phyloP scores from a whole-genome alignment of 208 protist species.

The Balamuthia mandrillaris region DNA sequence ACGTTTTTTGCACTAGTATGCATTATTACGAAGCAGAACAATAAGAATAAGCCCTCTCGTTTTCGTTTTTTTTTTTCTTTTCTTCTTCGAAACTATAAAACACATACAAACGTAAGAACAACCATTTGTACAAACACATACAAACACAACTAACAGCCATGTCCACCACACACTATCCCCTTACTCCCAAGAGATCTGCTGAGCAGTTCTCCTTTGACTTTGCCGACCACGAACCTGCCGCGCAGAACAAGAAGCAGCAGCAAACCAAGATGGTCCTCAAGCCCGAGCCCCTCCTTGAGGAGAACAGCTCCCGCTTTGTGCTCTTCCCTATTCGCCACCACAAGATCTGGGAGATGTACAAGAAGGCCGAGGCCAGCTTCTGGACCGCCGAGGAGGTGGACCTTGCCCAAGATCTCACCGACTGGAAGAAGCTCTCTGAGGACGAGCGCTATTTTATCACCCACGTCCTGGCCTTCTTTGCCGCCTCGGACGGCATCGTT shows the following conservation, averaged over 20 bases:
- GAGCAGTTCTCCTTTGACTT: too few relatives aligned
- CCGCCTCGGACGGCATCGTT: slow-evolving; percentile 97
- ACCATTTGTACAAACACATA: too few relatives aligned
- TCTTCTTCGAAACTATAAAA: too few relatives aligned
- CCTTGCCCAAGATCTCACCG: slow-evolving; percentile 85
- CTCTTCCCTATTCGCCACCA: slow-evolving; percentile 96
- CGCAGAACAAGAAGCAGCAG: background rate
- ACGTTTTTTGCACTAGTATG: too few relatives aligned
- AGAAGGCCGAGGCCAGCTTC: slow-evolving; percentile 94
- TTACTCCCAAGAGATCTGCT: too few relatives aligned
- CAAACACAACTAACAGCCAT: too few relatives aligned
- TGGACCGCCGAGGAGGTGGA: slow-evolving; percentile 99
- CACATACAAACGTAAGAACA: too few relatives aligned
- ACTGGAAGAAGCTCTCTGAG: slow-evolving; percentile 91
- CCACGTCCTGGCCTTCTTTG: slow-evolving; percentile 98
- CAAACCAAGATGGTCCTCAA: background rate
- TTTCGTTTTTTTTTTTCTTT: too few relatives aligned
- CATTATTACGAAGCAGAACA: too few relatives aligned
- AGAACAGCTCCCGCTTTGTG: slow-evolving; percentile 94
- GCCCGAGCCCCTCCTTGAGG: slow-evolving; percentile 87
- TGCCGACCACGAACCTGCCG: too few relatives aligned
- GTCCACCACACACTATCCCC: too few relatives aligned
- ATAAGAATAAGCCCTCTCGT: too few relatives aligned
- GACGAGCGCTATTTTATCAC: slow-evolving; percentile 97
- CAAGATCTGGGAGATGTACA: slow-evolving; percentile 97